Percentiles rank a stretch among this genome's conserved stretches.
Conservation (phyloP, 2,329 filamentous ascomycete species). For the Epichloe sibirici region DNA sequence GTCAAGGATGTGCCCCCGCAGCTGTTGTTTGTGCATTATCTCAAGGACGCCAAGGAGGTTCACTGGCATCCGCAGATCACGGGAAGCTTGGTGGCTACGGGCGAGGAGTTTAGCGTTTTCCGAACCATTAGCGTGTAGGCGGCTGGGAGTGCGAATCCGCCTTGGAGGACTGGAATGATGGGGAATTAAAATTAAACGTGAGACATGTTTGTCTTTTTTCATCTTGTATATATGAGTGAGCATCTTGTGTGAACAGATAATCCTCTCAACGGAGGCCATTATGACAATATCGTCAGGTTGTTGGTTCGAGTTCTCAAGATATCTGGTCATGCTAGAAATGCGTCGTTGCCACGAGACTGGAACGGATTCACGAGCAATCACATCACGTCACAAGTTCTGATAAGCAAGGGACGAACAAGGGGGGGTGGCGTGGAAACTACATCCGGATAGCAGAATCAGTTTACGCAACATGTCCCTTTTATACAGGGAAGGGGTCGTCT, state of each 20-base stretch:
- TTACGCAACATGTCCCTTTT: slow-evolving; percentile 11
- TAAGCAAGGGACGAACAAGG: no score
- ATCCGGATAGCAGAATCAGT: no score
- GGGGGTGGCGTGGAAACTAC: no score
- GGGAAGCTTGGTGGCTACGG: slow-evolving; percentile 78
- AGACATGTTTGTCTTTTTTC: neutral
- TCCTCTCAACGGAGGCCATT: slow-evolving; percentile 4
- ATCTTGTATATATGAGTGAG: slow-evolving; percentile 4
- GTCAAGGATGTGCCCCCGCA: slow-evolving; percentile 88
- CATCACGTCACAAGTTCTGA: no score
- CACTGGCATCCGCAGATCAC: slow-evolving; percentile 98
- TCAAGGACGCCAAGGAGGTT: slow-evolving; percentile 85
- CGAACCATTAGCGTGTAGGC: slow-evolving; percentile 68
- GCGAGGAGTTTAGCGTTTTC: slow-evolving; percentile 77
- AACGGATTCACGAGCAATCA: no score
- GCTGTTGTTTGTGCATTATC: slow-evolving; percentile 91
- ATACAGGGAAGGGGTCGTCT: slow-evolving; percentile 9
- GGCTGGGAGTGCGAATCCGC: slow-evolving; percentile 3
- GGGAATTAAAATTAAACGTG: no score
- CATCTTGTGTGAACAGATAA: neutral
- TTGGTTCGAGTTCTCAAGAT: no score
- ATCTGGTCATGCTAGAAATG: no score
- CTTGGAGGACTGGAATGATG: neutral
- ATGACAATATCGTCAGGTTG: neutral
- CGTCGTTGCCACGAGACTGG: no score